Base-by-base conservation (phyloP, 345 rosid species). In the Streptanthus diversifolius region DNA sequence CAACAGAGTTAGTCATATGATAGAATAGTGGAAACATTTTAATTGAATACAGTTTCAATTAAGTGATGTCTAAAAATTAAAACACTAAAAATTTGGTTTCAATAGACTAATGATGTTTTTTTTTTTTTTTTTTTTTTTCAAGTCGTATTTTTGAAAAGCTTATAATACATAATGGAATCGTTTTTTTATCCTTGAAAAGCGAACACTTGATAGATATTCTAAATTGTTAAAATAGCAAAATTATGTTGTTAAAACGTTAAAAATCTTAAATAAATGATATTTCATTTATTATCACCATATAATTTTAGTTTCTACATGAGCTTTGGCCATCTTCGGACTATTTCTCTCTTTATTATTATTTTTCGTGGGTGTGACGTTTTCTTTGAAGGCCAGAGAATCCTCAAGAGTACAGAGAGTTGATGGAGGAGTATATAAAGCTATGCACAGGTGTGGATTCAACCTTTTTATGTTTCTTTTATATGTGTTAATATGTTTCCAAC, bases 381-480 rank as follows among this genome's bases (percentile, higher is more conserved):
- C 2, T 9, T 32, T 55, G 66, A 81, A 90, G 96, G 96, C 96
- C 96, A 39, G 53, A 51, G 39, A 48, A 79, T 75, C 91, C 93
- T 65, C 64, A 79, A 12, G 79, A 81, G 71, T 83, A 83, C 74
- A 82, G 83, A 72, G 37, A 17, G 40, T 24, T 81, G 33, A 85
- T 86, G 93, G 90, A 88, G 55, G 87, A 85, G 69, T 92, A 92
- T 57, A 41, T 80, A 29, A 68, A 58, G 36, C 87, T 86, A 12
- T 92, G 96, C 86, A 85, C 85, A 75, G 92, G 96, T 78, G 78
- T 75, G 77, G 65, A 9, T 60, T 22, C 44, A 30, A 59, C 14
- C 8, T 9, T 2, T 61, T 18, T 27, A 8, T 36, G 0, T 1
- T 40, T 68, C 5, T 8, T 21, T 33, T 47, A n/a, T 52, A 12